Percentiles rank a stretch among this genome's conserved stretches.
Evolutionary conservation across 495 filamentous ascomycete genomes (phyloP).

Genomic region (Aspergillus hancockii): DNA sequence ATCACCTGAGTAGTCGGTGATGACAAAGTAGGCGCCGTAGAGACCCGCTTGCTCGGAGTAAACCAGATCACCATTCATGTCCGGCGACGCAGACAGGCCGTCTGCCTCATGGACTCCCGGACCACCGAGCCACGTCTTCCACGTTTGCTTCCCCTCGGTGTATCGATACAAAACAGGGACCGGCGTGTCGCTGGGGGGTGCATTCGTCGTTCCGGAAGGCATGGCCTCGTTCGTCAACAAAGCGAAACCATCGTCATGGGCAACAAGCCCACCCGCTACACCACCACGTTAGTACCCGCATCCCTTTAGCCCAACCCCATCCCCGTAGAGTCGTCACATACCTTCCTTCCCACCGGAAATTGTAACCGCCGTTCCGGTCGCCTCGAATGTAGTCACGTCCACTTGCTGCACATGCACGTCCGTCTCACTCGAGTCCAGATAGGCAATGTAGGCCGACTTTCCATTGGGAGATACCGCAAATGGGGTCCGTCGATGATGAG

Average conservation of each 20-base stretch:
- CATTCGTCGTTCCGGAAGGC: constrained; percentile 45
- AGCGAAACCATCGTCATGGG: constrained; percentile 58
- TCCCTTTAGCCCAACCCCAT: not conserved
- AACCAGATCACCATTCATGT: constrained; percentile 57
- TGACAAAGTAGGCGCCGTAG: constrained; percentile 57
- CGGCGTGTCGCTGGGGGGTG: constrained; percentile 44
- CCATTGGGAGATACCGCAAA: constrained; percentile 54
- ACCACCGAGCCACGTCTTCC: constrained; percentile 53
- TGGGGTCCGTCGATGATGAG: constrained; percentile 55
- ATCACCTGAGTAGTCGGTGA: constrained; percentile 52
- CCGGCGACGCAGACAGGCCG: constrained; percentile 46
- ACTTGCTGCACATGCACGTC: constrained; percentile 52
- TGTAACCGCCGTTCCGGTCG: constrained; percentile 45
- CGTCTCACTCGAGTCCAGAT: constrained; percentile 48
- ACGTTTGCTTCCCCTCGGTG: constrained; percentile 46
- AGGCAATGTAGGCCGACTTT: constrained; percentile 53
- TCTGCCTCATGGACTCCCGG: constrained; percentile 45
- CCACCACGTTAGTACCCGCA: not conserved
- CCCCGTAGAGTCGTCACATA: constrained; percentile 10
- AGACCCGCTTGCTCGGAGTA: constrained; percentile 50
- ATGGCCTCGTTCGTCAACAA: constrained; percentile 51
- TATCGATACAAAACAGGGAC: constrained; percentile 51
- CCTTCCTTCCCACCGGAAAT: constrained; percentile 48
- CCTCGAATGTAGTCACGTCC: constrained; percentile 43
- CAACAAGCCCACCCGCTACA: constrained; percentile 53